Conservation (phyloP, 176 grass and related monocot genomes). For the Musa itinerans region DNA sequence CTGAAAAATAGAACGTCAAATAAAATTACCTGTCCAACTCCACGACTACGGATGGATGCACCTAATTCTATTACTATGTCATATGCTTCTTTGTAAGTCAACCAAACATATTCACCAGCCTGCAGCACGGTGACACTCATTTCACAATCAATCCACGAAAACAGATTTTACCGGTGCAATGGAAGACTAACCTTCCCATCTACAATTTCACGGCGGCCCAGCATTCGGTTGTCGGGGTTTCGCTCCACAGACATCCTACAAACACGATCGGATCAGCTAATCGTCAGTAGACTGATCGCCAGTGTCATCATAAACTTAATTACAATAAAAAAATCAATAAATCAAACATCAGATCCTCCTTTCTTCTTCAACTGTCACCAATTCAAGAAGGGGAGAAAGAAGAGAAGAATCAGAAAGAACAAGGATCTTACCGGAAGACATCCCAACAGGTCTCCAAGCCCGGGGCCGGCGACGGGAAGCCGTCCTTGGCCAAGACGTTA, state of each 20-base stretch:
- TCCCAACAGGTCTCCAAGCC: constrained; percentile 65
- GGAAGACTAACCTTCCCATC: constrained; percentile 46
- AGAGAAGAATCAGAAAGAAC: neutral
- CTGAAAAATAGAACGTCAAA: too few relatives aligned
- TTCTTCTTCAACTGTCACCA: neutral
- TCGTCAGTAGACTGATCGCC: neutral
- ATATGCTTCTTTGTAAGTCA: constrained; percentile 59
- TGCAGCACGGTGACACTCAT: constrained; percentile 6
- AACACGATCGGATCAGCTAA: neutral
- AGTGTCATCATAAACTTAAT: neutral
- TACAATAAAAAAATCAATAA: neutral
- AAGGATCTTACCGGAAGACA: constrained; percentile 48
- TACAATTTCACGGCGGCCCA: constrained; percentile 43
- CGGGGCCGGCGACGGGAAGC: constrained; percentile 30
- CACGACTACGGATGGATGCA: constrained; percentile 43
- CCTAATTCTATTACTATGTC: constrained; percentile 50
- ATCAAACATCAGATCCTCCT: neutral
- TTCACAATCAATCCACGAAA: neutral
- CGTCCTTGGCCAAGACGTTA: constrained; percentile 59
- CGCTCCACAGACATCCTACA: constrained; percentile 60
- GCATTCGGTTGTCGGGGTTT: constrained; percentile 60
- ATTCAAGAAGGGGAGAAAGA: neutral
- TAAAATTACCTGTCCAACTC: constrained; percentile 48
- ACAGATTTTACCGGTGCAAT: neutral
- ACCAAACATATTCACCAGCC: constrained; percentile 64